Evolutionary conservation across 768 basidiomycete species (phyloP).

Genomic region (Pholiota molesta): DNA sequence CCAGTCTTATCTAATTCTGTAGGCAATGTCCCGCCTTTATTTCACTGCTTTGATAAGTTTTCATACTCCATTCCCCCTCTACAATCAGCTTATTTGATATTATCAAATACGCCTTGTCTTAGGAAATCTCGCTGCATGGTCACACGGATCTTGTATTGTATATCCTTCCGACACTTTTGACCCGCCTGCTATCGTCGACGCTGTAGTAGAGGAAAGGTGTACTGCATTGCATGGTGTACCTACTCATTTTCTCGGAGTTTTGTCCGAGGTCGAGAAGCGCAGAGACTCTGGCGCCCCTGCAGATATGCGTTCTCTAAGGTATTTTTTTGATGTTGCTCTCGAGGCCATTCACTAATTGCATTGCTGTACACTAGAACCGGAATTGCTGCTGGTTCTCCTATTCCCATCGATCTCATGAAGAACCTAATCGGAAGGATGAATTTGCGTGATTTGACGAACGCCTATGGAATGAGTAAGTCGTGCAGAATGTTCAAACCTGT

Average conservation of each 20-base stretch:
- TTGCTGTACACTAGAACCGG: conserved; percentile 59
- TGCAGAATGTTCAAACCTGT: background rate
- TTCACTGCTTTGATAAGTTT: conserved; percentile 90
- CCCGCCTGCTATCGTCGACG: conserved; percentile 68
- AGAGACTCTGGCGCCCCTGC: conserved; percentile 44
- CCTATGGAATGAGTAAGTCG: conserved; percentile 85
- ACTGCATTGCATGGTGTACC: conserved; percentile 86
- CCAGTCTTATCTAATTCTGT: background rate
- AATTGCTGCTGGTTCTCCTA: conserved; percentile 78
- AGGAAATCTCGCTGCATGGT: conserved; percentile 81
- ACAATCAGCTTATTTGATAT: conserved; percentile 16
- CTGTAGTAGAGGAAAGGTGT: conserved; percentile 68
- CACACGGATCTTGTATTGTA: conserved; percentile 71
- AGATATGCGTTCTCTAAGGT: conserved; percentile 62
- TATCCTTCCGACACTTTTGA: conserved; percentile 72
- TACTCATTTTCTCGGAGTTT: conserved; percentile 80
- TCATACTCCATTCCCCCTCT: background rate
- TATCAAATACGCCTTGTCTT: conserved; percentile 65
- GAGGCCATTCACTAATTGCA: background rate
- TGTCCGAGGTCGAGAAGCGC: conserved; percentile 66
- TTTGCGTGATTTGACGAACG: conserved; percentile 70
- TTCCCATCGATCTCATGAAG: conserved; percentile 82
- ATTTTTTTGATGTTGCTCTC: background rate
- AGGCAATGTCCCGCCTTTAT: conserved; percentile 86
- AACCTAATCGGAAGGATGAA: conserved; percentile 69